These are phyloP conservation scores for Starmera dryadoides DNA, from an alignment of 805 yeast species.

Conservation along the genomic window DNA sequence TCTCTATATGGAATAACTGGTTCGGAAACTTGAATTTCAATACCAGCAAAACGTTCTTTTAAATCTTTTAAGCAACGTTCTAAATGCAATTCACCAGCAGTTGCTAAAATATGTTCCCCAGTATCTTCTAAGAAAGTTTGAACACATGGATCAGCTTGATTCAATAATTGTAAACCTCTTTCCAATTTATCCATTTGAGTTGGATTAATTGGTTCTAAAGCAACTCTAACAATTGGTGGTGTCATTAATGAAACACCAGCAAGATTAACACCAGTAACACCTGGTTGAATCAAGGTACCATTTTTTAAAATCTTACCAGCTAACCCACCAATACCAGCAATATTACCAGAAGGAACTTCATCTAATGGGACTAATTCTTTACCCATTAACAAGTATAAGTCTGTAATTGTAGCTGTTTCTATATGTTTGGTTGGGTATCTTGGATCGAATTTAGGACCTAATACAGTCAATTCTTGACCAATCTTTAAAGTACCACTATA, in stretches of 20 bases:
- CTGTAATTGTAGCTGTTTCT: constrained; percentile 53
- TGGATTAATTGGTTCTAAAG: constrained; percentile 91
- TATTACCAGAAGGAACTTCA: constrained; percentile 88
- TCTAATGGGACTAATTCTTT: constrained; percentile 73
- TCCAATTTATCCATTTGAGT: constrained; percentile 69
- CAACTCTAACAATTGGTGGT: constrained; percentile 92
- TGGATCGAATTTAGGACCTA: constrained; percentile 88
- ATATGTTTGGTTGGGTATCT: constrained; percentile 45
- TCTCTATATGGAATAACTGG: constrained; percentile 95
- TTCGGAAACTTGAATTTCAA: constrained; percentile 78
- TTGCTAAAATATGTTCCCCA: constrained; percentile 90
- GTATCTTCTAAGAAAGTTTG: constrained; percentile 78
- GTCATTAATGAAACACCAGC: constrained; percentile 70
- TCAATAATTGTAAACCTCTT: constrained; percentile 67
- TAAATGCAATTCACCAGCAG: constrained; percentile 94
- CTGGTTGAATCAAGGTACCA: constrained; percentile 68
- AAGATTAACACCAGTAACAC: constrained; percentile 56
- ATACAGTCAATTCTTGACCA: constrained; percentile 69
- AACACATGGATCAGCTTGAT: constrained; percentile 92
- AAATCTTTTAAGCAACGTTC: constrained; percentile 92
- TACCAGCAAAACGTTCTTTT: constrained; percentile 84
- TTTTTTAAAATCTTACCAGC: constrained; percentile 77
- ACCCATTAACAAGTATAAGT: constrained; percentile 84
- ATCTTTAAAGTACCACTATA: constrained; percentile 75
- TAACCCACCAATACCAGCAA: constrained; percentile 89